These are phyloP conservation scores for Linaria vulgaris DNA, from an alignment of 257 asterid species.

Conservation along the genomic window DNA sequence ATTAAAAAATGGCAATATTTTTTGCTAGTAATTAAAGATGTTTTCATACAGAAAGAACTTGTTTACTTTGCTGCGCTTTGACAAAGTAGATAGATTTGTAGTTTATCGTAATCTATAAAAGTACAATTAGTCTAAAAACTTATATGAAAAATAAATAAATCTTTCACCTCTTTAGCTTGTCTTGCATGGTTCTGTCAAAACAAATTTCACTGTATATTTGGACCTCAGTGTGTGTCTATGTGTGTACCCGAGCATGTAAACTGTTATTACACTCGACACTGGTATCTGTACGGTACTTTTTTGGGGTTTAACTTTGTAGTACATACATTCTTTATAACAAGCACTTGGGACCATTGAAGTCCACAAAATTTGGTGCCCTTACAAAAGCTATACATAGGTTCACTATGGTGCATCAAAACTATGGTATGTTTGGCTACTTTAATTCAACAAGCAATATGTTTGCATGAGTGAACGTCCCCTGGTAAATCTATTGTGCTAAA, in stretches of 20 bases:
- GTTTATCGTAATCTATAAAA: too few species aligned
- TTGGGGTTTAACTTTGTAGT: neutral
- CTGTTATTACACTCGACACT: neutral
- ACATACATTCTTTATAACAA: slow-evolving; percentile 35
- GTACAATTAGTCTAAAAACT: neutral
- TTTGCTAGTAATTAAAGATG: slow-evolving; percentile 11
- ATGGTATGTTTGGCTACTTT: slow-evolving; percentile 38
- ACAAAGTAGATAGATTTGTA: too few species aligned
- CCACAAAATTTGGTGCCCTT: slow-evolving; percentile 71
- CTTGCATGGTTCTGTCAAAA: too few species aligned
- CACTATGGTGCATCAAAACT: slow-evolving; percentile 81
- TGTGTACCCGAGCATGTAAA: neutral
- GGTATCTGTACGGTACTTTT: neutral
- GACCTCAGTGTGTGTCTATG: too few species aligned
- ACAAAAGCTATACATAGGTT: slow-evolving; percentile 70
- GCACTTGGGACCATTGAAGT: slow-evolving; percentile 64
- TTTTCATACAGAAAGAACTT: neutral
- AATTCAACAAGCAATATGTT: neutral
- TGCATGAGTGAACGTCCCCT: neutral
- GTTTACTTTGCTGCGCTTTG: too few species aligned
- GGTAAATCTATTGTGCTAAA: neutral
- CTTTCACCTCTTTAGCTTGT: neutral
- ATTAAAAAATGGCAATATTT: neutral
- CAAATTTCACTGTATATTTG: too few species aligned
- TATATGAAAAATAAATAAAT: neutral